Conservation (phyloP, 805 yeast genomes). For the Starmerella asiatica region DNA sequence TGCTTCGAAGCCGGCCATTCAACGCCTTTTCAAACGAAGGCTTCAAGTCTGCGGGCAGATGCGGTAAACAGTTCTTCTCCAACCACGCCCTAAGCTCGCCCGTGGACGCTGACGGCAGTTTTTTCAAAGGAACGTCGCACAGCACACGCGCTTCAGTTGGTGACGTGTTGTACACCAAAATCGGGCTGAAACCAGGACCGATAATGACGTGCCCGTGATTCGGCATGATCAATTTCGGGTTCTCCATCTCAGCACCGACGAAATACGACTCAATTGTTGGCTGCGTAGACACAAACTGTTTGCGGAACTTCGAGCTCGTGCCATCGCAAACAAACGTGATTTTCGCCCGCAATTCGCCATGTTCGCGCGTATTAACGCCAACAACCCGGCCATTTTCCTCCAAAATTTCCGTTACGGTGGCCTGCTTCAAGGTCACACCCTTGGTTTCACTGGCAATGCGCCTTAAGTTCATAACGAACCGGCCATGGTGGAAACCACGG, state of each 20-base stretch:
- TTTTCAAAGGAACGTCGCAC: constrained; percentile 65
- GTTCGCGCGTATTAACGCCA: constrained; percentile 48
- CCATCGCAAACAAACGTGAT: constrained; percentile 82
- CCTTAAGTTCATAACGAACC: constrained; percentile 66
- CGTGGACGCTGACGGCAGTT: constrained; percentile 50
- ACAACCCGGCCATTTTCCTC: constrained; percentile 41
- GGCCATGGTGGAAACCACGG: constrained; percentile 87
- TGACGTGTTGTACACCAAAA: constrained; percentile 76
- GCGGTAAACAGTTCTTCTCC: constrained; percentile 44
- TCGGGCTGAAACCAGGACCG: constrained; percentile 68
- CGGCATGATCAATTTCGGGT: constrained; percentile 63
- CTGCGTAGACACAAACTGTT: constrained; percentile 46
- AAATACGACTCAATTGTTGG: constrained; percentile 73
- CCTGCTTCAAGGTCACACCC: constrained; percentile 69
- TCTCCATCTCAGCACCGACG: constrained; percentile 61
- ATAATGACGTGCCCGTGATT: constrained; percentile 81
- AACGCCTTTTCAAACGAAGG: constrained; percentile 63
- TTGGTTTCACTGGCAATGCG: constrained; percentile 50
- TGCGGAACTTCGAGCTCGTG: constrained; percentile 82
- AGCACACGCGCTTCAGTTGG: constrained; percentile 72
- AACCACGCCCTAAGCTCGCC: constrained; percentile 52
- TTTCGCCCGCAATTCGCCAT: constrained; percentile 37
- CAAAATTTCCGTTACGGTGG: constrained; percentile 58
- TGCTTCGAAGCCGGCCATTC: constrained; percentile 50
- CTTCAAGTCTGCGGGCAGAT: constrained; percentile 48